Base-by-base conservation (phyloP, 2,329 filamentous ascomycete species). In the Ascochyta pisi region DNA sequence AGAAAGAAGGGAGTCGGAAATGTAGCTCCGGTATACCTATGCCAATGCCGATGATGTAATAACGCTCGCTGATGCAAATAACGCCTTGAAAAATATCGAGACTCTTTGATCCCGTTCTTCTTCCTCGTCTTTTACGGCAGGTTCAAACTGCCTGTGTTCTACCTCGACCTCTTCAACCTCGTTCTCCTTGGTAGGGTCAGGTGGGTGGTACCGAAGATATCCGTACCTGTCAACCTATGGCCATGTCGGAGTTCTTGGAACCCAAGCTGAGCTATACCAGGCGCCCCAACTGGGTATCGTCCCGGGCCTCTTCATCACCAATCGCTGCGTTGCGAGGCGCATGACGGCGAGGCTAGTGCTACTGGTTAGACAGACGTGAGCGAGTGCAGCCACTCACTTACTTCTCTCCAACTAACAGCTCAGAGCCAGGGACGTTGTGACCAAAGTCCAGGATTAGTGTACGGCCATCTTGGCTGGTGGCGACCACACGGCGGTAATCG, bases 381-480 rank as follows among this genome's bases (percentile, higher is more conserved):
- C 15, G 29, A 39, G 15, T 37, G 24, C 37, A 46, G 12, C 16
- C 24, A 23, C 23, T 37, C 44, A 43, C 29, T 52, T 48, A 57
- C 44, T 52, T 49, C 6, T 43, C 41, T 37, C 64, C 63, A 33
- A 66, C 63, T 8, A 86, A 71, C 57, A 83, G 66, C 27, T 85
- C 81, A 57, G 83, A 79, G 27, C 82, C 83, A 57, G 82, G 75
- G 50, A 86, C 76, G 16, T 80, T 78, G 67, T 84, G 84, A 15
- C 86, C 95, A 79, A 98, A 99, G 78, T 99, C 95, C 83, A 98
- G 89, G 57, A 99, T 89, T 55, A 98, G 79, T 47, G 96, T 92
- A 72, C 96, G 89, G 31, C 93, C 90, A 69, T 97, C 93, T 76
- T 99, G 95, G 45, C 93, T 95, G 0, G 94, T 96, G 67, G 92